These are phyloP conservation scores for Boletus rufocinnamomeus DNA, from an alignment of 768 basidiomycete genomes.

Conservation along the genomic window DNA sequence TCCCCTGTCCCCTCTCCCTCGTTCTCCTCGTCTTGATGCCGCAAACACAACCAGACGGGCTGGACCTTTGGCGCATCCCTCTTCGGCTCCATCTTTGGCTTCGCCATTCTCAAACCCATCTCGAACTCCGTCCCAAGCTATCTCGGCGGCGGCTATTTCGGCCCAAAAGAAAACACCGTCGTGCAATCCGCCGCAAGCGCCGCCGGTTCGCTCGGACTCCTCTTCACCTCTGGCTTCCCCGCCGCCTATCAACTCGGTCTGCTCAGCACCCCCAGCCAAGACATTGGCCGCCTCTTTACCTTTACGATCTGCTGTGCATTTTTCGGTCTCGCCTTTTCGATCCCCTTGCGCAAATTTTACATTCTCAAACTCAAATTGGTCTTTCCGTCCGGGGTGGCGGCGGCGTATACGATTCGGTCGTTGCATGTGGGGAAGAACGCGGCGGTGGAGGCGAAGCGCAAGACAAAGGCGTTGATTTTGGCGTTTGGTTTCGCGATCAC, in stretches of 20 bases:
- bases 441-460: slow-evolving; percentile 54
- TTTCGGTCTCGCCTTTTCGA: slow-evolving; percentile 68
- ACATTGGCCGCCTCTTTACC: slow-evolving; percentile 57
- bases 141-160: slow-evolving; percentile 54
- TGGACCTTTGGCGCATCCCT: slow-evolving; percentile 66
- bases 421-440: slow-evolving; percentile 54
- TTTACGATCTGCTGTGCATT: slow-evolving; percentile 55
- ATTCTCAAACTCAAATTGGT: slow-evolving; percentile 63
- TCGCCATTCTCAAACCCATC: slow-evolving; percentile 59
- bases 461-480: slow-evolving; percentile 50
- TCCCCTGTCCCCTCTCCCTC: neutral
- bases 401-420: slow-evolving; percentile 64
- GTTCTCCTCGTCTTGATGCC: neutral
- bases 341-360: slow-evolving; percentile 62
- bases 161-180: slow-evolving; percentile 58
- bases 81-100: slow-evolving; percentile 45
- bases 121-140: slow-evolving; percentile 48
- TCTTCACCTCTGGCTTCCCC: slow-evolving; percentile 61
- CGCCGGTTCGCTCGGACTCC: slow-evolving; percentile 58
- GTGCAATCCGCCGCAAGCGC: slow-evolving; percentile 35
- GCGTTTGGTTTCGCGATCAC: slow-evolving; percentile 50
- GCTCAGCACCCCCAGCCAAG: slow-evolving; percentile 48
- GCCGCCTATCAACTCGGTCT: slow-evolving; percentile 60
- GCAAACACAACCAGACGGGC: slow-evolving; percentile 43
- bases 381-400: slow-evolving; percentile 67